Base-by-base conservation (phyloP, 768 basidiomycete genomes). In the Mycena belliarum region DNA sequence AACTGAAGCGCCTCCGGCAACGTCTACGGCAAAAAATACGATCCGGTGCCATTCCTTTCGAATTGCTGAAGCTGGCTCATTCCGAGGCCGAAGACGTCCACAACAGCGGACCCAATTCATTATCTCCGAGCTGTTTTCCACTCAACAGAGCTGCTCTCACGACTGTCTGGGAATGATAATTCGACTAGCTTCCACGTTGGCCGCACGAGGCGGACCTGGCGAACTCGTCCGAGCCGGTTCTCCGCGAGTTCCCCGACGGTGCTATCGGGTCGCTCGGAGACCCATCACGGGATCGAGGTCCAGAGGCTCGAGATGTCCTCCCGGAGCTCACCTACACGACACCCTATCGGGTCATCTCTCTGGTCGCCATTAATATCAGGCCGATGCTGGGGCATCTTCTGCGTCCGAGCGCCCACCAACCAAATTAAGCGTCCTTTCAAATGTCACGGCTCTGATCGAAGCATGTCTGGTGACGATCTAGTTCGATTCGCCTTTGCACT, bases 391-490 rank as follows among this genome's bases (percentile, higher is more conserved):
- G 20, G 40, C n/a, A 53, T 41, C 33, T 54, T 49, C 46, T 33
- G 38, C 51, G 26, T 14, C 20, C 11, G n/a, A 58, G 37, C 38
- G 21, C 51, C 47, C 37, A 45, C 44, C 28, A 10, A 0, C 43
- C 33, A 4, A 29, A 57, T 38, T 38, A 37, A 28, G 42, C 49
- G 49, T 10, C 38, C 47, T 38, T 48, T 38, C 56, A 57, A 33
- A 33, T 55, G 59, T 46, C 58, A 60, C 12, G 44, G 20, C 28
- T 49, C 54, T 60, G 59, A 60, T 60, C 49, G 59, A 60, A 60
- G 49, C 42, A 43, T 38, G 49, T 55, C 59, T 43, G 49, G 53
- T 60, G 59, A 60, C 53, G 54, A 56, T 48, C 59, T 49, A 55
- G 59, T 56, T 63, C 56, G 55, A 48, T 52, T 56, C 55, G 52